Evolutionary conservation across 306 rosid genomes (phyloP).

Genomic region (Datisca glomerata): DNA sequence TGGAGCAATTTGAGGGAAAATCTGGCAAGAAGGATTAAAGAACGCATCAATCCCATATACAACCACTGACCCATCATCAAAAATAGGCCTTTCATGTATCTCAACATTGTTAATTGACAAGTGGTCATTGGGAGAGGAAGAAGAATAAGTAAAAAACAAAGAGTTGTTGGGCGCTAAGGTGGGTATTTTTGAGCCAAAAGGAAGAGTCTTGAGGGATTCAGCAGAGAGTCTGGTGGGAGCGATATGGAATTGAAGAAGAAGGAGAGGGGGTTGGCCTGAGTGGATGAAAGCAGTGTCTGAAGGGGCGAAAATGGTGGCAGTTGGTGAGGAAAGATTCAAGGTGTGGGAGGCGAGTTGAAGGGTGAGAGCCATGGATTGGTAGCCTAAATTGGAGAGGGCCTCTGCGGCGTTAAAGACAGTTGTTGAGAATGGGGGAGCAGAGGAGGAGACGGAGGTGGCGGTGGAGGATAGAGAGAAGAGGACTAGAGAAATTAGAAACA

Average conservation of each 20-base stretch:
- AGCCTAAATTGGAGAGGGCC: conserved; percentile 53
- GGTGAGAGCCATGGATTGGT: conserved; percentile 60
- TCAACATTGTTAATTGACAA: conserved; percentile 38
- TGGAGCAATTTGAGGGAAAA: conserved; percentile 8
- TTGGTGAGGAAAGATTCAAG: conserved; percentile 30
- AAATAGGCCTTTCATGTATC: conserved; percentile 30
- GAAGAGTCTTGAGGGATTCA: conserved; percentile 40
- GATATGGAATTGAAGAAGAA: conserved; percentile 62
- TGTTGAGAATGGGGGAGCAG: conserved; percentile 31
- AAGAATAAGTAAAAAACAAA: conserved; percentile 43
- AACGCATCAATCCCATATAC: conserved; percentile 44
- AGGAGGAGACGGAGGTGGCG: conserved; percentile 9
- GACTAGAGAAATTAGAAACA: conserved; percentile 6
- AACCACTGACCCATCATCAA: conserved; percentile 45
- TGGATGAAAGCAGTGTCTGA: conserved; percentile 49
- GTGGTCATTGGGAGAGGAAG: conserved; percentile 14
- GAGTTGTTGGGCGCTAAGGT: conserved; percentile 34
- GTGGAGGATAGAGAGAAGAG: conserved; percentile 16
- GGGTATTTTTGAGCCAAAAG: conserved; percentile 50
- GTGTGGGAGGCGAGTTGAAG: conserved; percentile 42
- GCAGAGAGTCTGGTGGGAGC: conserved; percentile 32
- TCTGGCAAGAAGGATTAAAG: conserved; percentile 36
- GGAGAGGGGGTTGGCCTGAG: conserved; percentile 65
- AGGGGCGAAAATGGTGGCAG: conserved; percentile 74
- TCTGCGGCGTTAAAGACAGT: conserved; percentile 51